phyloP scores from a whole-genome alignment of 1,139 yeast species.

The Diutina ranongensis region DNA sequence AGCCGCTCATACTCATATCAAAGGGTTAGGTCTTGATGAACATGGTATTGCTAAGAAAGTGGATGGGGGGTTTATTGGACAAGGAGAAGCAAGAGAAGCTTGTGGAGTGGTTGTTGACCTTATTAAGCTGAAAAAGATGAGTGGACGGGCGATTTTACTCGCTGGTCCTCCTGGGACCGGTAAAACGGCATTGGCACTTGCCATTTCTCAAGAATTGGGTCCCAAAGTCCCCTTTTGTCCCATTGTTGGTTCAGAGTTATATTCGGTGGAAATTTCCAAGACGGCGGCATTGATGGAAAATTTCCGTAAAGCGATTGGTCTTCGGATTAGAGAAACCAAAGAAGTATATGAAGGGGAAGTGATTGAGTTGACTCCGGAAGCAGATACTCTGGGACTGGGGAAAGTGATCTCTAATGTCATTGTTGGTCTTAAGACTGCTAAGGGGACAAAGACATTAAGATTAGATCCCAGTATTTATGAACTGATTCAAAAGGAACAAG shows the following conservation, averaged over 20 bases:
- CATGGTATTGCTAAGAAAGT: constrained; percentile 73
- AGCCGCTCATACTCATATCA: constrained; percentile 95
- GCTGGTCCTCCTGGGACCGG: constrained; percentile 99
- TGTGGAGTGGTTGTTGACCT: constrained; percentile 93
- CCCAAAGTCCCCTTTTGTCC: constrained; percentile 99
- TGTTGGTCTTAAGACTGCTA: constrained; percentile 89
- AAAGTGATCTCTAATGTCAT: constrained; percentile 91
- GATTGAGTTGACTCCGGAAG: constrained; percentile 92
- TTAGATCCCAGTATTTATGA: constrained; percentile 95
- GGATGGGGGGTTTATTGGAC: constrained; percentile 96
- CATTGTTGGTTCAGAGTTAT: constrained; percentile 88
- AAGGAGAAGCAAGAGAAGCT: constrained; percentile 89
- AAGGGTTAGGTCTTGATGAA: constrained; percentile 89
- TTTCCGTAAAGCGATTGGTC: constrained; percentile 91
- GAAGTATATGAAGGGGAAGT: constrained; percentile 99
- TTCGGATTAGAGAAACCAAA: constrained; percentile 91
- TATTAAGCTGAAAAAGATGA: constrained; percentile 85
- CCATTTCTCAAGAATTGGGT: constrained; percentile 93
- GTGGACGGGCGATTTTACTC: constrained; percentile 88
- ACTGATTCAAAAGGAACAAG: constrained; percentile 90
- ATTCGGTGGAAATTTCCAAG: constrained; percentile 95
- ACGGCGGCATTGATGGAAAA: constrained; percentile 97
- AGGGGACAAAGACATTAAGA: constrained; percentile 87
- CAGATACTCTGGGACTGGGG: constrained; percentile 95
- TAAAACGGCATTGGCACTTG: constrained; percentile 92